phyloP scores from a whole-genome alignment of 1,284 basidiomycete genomes.

The Leccinum holopus region DNA sequence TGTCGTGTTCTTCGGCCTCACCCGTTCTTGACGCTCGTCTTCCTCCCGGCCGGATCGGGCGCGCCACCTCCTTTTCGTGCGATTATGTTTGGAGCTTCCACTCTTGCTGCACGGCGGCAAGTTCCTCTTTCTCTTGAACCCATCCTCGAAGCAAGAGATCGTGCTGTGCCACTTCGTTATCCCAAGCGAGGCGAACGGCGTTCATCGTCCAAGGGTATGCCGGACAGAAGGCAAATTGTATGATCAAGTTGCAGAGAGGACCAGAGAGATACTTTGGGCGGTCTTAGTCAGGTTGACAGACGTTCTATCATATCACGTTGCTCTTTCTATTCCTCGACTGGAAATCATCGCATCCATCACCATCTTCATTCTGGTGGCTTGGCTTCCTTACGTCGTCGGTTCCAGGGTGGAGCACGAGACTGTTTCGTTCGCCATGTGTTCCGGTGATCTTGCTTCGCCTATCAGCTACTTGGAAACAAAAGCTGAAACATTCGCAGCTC shows the following conservation, averaged over 20 bases:
- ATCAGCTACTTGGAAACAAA: too few relatives aligned
- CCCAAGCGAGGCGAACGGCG: neutral
- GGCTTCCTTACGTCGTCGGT: too few relatives aligned
- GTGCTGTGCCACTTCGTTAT: neutral
- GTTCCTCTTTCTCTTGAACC: conserved; percentile 3
- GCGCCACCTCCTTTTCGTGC: conserved; percentile 20
- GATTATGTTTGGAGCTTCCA: conserved; percentile 17
- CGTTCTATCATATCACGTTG: conserved; percentile 38
- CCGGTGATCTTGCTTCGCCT: too few relatives aligned
- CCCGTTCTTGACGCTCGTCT: conserved; percentile 15
- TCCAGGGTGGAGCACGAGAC: too few relatives aligned
- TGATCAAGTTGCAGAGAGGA: neutral
- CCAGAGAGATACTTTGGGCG: too few relatives aligned
- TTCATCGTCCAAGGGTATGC: neutral
- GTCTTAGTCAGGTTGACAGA: neutral
- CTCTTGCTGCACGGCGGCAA: neutral
- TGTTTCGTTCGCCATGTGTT: too few relatives aligned
- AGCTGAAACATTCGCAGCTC: too few relatives aligned
- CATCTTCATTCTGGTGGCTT: conserved; percentile 41
- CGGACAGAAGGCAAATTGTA: neutral
- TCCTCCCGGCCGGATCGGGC: conserved; percentile 7
- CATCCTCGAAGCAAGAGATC: neutral
- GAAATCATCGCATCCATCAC: conserved; percentile 52
- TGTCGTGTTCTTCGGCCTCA: conserved; percentile 7
- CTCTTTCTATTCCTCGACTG: conserved; percentile 52